These are phyloP conservation scores for Elsinoe australis DNA, from an alignment of 2,329 filamentous ascomycete species.

Conservation along the genomic window DNA sequence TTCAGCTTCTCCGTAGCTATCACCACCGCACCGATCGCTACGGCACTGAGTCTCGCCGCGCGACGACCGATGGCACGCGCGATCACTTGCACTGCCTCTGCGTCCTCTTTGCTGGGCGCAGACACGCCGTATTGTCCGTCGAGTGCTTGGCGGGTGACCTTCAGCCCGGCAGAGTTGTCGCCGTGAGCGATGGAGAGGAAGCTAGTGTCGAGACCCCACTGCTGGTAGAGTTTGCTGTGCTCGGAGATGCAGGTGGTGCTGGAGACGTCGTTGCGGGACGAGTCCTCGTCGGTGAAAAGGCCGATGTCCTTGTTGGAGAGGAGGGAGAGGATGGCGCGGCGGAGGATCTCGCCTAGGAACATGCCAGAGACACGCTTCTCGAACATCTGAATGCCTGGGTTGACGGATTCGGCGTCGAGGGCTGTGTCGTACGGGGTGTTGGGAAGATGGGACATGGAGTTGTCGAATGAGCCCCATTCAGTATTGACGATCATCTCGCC, in stretches of 20 bases:
- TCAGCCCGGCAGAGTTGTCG: conserved; percentile 65
- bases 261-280: conserved; percentile 57
- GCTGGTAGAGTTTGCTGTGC: conserved; percentile 60
- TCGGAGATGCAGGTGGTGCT: conserved; percentile 63
- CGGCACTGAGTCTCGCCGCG: conserved; percentile 77
- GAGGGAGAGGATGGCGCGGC: conserved; percentile 65
- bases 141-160: conserved; percentile 67
- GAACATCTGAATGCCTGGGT: conserved; percentile 96
- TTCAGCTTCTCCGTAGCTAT: conserved; percentile 68
- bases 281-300: conserved; percentile 70
- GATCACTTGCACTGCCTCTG: conserved; percentile 76
- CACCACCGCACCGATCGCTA: conserved; percentile 78
- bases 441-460: conserved; percentile 79
- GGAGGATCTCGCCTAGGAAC: conserved; percentile 92
- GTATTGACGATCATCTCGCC: conserved; percentile 97
- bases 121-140: conserved; percentile 69
- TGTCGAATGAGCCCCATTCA: conserved; percentile 98
- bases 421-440: conserved; percentile 73
- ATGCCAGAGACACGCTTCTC: conserved; percentile 98
- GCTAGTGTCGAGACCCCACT: conserved; percentile 86
- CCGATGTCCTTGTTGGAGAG: conserved; percentile 58
- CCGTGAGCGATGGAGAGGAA: conserved; percentile 81
- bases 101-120: conserved; percentile 72
- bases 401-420: conserved; percentile 72
- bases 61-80: conserved; percentile 78